Percentiles rank a stretch among this genome's conserved stretches.
Conservation (phyloP, 108 stramenopile genomes). For the Discostella pseudostelligera region DNA sequence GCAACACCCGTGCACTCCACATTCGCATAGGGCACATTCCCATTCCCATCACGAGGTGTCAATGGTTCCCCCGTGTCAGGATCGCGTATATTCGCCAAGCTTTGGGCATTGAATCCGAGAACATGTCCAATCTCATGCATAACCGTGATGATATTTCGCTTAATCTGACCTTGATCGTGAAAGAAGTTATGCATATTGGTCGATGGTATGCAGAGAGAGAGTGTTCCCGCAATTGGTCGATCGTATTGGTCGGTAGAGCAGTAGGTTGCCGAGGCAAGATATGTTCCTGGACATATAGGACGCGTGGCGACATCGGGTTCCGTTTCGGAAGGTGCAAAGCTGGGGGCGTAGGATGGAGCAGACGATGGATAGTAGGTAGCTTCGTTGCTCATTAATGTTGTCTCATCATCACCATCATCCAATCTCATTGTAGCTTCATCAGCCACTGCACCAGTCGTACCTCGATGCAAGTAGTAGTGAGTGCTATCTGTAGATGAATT, state of each 20-base stretch:
- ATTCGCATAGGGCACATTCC: slow-evolving; percentile 53
- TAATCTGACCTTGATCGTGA: slow-evolving; percentile 34
- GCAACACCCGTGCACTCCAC: slow-evolving; percentile 56
- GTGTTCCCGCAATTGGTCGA: slow-evolving; percentile 73
- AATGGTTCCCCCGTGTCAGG: slow-evolving; percentile 66
- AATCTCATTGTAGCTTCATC: slow-evolving; percentile 4
- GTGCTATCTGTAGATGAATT: not conserved
- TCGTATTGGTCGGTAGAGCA: slow-evolving; percentile 85
- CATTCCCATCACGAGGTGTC: slow-evolving; percentile 56
- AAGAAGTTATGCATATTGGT: slow-evolving; percentile 51
- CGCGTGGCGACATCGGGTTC: slow-evolving; percentile 33
- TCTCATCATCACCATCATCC: not conserved
- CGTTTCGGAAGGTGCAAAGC: slow-evolving; percentile 30
- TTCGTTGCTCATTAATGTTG: not conserved
- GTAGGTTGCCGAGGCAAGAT: slow-evolving; percentile 73
- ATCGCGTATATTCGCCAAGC: slow-evolving; percentile 78
- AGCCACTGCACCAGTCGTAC: slow-evolving; percentile 16
- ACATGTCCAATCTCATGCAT: slow-evolving; percentile 85
- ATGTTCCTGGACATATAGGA: slow-evolving; percentile 54
- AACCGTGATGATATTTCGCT: slow-evolving; percentile 61
- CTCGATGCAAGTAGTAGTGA: slow-evolving; percentile 8
- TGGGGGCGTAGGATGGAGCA: slow-evolving; percentile 21
- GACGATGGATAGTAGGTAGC: slow-evolving; percentile 17
- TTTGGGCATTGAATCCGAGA: slow-evolving; percentile 74
- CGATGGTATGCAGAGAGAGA: slow-evolving; percentile 70